Base-by-base conservation (phyloP, 1,284 basidiomycete genomes). In the Fomitopsis schrenkii region DNA sequence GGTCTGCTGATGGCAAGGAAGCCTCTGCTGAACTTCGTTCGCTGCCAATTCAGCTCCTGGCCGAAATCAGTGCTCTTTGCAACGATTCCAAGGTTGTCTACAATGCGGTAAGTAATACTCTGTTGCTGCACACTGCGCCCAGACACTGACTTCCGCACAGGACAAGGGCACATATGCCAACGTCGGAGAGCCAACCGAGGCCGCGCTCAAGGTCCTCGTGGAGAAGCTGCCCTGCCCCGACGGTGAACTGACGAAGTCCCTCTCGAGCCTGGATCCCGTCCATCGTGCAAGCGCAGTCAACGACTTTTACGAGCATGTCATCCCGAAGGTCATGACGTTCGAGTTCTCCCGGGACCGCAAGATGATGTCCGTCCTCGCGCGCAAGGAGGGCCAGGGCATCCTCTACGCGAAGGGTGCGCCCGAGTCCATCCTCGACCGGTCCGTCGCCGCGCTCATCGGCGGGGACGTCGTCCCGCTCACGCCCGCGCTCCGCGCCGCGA, bases 301-400 rank as follows among this genome's bases (percentile, higher is more conserved):
- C 78, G 87, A 91, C 57, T 84, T 90, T 75, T 89, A 93, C 71
- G 92, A 95, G 67, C 79, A 81, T 55, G 80, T 78, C 22, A 88
- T 94, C 70, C 80, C 88, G 19, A 88, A 95, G 63, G 81, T 97
- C 12, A 78, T 97, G 65, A 98, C 96, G 2, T 96, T 99, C 72
- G 97, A 98, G 75, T 99, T 99, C 77, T 93, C 94, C 33, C 90
- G 97, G 40, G 97, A 99, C 76, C 92, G 97, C 74, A 99, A 98
- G 79, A 96, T 95, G 84, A 99, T 98, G 97, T 98, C 96, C 28
- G 95, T 97, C 42, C 85, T 98, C 55, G 68, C 76, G 6, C 67
- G 63, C 46, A 76, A 83, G 63, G 81, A 86, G 63, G 83, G 81
- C 10, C 75, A 75, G 5, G 87, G 87, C 41, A 82, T 88, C 19